phyloP scores from a whole-genome alignment of 768 basidiomycete species.

The Lactarius trivialis region DNA sequence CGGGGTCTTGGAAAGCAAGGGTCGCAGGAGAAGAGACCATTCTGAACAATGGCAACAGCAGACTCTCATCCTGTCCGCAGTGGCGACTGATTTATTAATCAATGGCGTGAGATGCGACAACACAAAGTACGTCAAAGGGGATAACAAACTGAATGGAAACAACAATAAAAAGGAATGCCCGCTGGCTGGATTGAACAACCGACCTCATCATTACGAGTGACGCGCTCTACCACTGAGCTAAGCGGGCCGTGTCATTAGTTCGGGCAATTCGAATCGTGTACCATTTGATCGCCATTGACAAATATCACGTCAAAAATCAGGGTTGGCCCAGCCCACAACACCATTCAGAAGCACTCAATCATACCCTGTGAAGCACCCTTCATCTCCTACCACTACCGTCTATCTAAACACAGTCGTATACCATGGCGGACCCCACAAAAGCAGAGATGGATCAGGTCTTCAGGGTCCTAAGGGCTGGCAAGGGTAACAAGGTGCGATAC shows the following conservation, averaged over 20 bases:
- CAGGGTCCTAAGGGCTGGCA: constrained; percentile 72
- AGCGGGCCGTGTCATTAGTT: constrained; percentile 8
- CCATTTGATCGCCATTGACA: not conserved
- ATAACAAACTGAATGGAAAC: not conserved
- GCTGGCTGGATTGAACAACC: constrained; percentile 25
- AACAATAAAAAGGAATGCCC: constrained; percentile 19
- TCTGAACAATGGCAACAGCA: not conserved
- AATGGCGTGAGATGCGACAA: not conserved
- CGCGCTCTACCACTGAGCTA: constrained; percentile 31
- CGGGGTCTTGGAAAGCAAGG: constrained; percentile 33
- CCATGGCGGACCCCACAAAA: constrained; percentile 73
- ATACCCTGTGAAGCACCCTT: not conserved
- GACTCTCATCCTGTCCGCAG: not conserved
- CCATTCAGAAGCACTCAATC: not conserved
- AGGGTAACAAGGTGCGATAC: constrained; percentile 71
- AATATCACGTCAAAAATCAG: not conserved
- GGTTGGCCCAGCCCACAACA: not conserved
- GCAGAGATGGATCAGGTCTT: constrained; percentile 85
- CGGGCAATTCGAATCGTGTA: not conserved
- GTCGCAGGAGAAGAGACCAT: not conserved
- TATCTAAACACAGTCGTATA: not conserved
- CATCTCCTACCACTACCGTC: not conserved
- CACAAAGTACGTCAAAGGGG: not conserved
- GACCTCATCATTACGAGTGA: constrained; percentile 27
- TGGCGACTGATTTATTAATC: not conserved